Base-by-base conservation (phyloP, 2,329 filamentous ascomycete genomes). In the Hortaea sp. region DNA sequence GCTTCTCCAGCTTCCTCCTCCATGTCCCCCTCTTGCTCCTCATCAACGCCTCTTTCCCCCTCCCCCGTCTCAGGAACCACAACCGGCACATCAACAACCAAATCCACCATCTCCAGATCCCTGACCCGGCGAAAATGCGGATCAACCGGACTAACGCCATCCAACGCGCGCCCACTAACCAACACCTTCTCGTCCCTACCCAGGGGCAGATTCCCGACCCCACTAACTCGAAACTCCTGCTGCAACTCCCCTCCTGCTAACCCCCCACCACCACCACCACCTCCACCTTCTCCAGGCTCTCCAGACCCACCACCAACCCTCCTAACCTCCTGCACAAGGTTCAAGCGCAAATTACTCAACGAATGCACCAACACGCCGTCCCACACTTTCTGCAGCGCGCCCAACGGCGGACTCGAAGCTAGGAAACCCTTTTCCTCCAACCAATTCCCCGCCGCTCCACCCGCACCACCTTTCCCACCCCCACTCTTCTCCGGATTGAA, bases 181-280 rank as follows among this genome's bases (percentile, higher is more conserved):
- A 86, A 85, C 13, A 95, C 80, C 53, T 83, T 85, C 66, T 97
- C 90, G 60, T 97, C 88, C 41, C 85, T 82, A 4, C 90, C 90
- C 3, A 98, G 72, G 1, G 84, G 78, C 37, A 89, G 77, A 54
- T 84, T 86, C 38, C 87, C 88, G 51, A 95, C 81, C 39, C 85
- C 84, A 47, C 84, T 85, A 38, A 97, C 82, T 46, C 82, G 76
- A 74, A 84, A 88, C 10, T 70, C 65, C 31, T 68, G 65, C 34
- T 66, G 62, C 31, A 64, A 47, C 3, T 53, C 48, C 4, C 38
- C 20, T 7, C 11, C 38, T 32, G 2, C 29, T 10, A 12, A 65
- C 11, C 72, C 66, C 2, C 39, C 44, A 42, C 39, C 39, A 10
- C 31, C 20, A 30, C 37, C 9, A 39, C 35, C 20, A 56, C 41